These are phyloP conservation scores for Stachybotrys chartarum DNA, from an alignment of 2,329 filamentous ascomycete species.

Conservation along the genomic window DNA sequence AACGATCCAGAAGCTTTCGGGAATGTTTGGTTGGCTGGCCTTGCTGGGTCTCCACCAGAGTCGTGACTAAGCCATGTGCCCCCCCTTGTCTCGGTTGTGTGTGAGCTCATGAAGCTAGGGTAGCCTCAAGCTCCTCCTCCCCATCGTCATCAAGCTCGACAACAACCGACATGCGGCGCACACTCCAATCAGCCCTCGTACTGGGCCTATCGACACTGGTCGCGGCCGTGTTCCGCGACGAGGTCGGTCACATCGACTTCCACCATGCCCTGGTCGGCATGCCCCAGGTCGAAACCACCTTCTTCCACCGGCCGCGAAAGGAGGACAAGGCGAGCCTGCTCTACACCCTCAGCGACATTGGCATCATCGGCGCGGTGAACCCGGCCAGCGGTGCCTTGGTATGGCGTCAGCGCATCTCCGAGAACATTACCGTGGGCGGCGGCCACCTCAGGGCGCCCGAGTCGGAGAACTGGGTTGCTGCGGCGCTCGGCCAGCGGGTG, in stretches of 20 bases:
- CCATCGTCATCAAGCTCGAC: constrained; percentile 1
- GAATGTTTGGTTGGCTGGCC: no score
- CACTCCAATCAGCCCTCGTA: constrained; percentile 26
- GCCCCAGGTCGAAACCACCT: constrained; percentile 75
- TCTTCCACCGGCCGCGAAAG: constrained; percentile 83
- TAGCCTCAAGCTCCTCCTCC: background rate
- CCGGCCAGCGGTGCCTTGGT: constrained; percentile 77
- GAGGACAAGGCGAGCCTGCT: constrained; percentile 82
- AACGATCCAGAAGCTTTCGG: no score
- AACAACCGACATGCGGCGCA: constrained; percentile 24
- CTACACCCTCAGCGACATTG: constrained; percentile 82
- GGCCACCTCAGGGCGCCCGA: constrained; percentile 66
- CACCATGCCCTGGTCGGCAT: constrained; percentile 84
- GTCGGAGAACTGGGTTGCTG: constrained; percentile 69
- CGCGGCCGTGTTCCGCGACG: constrained; percentile 74
- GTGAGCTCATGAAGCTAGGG: no score
- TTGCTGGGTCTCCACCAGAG: no score
- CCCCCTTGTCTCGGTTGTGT: no score
- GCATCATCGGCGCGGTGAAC: constrained; percentile 80
- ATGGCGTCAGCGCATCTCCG: constrained; percentile 74
- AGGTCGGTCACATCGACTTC: constrained; percentile 88
- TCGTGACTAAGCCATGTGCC: no score
- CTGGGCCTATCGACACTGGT: constrained; percentile 35
- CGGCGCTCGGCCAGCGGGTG: constrained; percentile 62
- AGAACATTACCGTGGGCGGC: constrained; percentile 35